Evolutionary conservation across 306 rosid genomes (phyloP), one percentile per base, ranked within the genome.

Genomic region (Vigna nakashimae): DNA sequence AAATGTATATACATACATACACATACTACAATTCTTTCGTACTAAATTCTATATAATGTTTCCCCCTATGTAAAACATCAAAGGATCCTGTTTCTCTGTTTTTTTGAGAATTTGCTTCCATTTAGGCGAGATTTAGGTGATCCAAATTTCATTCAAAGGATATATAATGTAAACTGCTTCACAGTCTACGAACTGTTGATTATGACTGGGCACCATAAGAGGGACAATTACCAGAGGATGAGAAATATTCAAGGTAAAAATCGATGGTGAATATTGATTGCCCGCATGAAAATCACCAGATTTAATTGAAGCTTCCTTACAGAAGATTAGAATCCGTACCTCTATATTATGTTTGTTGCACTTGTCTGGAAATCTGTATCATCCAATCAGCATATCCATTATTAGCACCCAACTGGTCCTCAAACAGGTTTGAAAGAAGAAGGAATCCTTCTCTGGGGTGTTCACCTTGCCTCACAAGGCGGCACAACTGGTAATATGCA

Each of bases 391-490:
- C 71, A 84, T 96, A 96, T 65, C 99, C 91, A 73, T 81, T 89
- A 58, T 87, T 73, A 74, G 94, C 89, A 26, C 96, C 93, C 85
- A 91, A 85, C 80, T 89, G 99, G 69, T 92, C 98, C 93, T 96
- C 99, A 72, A 96, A 87, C 79, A 96, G 94, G 84, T 92, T 87
- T 60, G 91, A 77, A 49, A 96, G 96, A 2, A 92, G 75, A 55
- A 96, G 96, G 84, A 85, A 84, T 58, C 99, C 97, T 87, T 96
- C 99, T 78, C 89, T 89, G 62, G 98, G 98, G 42, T 96, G 98
- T 82, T 96, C 98, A 10, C 99, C 98, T 90, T 92, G 99, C 88
- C 99, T 90, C 82, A 96, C 97, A 85, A 92, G 97, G 73, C 85
- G 86, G 80, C 91, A 84, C 75, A 86, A 77, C 77, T 85, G 97